Base-by-base conservation (phyloP, 768 basidiomycete species). In the Rhodosporidiobolus sp. region DNA sequence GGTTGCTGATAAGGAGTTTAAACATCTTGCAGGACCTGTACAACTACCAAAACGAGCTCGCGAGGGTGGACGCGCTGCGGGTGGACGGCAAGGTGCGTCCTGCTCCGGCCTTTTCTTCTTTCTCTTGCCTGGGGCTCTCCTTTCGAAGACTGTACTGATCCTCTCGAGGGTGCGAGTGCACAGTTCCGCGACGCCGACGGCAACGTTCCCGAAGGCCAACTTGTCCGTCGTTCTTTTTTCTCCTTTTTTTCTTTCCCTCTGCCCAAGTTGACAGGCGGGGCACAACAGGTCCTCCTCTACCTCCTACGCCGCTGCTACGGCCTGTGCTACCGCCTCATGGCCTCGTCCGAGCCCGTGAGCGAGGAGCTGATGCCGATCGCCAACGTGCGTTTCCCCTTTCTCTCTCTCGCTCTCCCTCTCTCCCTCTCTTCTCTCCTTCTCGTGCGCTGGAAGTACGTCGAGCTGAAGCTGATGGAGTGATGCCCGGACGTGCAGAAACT, bases 61-160 rank as follows among this genome's bases (percentile, higher is more conserved):
- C 94, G 78, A 94, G 98, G 81, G 94, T 99, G 52, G 96, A 99
- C 82, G 89, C 90, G 82, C 93, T 98, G 93, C 84, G 96, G 32
- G 87, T 97, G 11, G 93, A 98, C 73, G 96, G 96, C 67, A 95
- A 96, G 71, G 71, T 72, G n/a, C 50, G 59, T 30, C 48, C 50
- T 32, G 8, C 8, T 30, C 43, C 7, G 6, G 38, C 30, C 28
- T 35, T 24, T 28, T 46, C 5, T n/a, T 30, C 35, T 4, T 1
- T 26, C 28, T 24, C 28, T 55, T 7, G 8, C 24, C 34, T n/a
- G n/a, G n/a, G n/a, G n/a, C n/a, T 7, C 35, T 2, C 55, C 32
- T 9, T 4, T 22, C 24, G 16, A 34, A 14, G 8, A 7, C 7
- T 7, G 16, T 11, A 14, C 53, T 48, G 55, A 46, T 3, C n/a